Conservation (phyloP, 805 yeast genomes). For the Lipomyces yamadae region DNA sequence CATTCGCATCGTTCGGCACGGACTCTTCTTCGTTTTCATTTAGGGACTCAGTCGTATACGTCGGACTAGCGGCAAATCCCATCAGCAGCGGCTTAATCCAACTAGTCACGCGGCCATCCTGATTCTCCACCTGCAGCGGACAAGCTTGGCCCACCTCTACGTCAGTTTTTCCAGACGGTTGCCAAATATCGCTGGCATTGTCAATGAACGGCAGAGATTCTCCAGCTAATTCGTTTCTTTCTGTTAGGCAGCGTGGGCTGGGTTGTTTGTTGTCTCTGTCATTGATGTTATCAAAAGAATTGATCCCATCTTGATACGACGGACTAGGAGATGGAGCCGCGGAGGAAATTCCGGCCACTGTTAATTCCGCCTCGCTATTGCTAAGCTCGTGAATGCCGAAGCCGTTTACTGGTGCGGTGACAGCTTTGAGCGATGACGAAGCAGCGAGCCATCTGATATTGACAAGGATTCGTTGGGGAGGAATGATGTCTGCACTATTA, state of each 20-base stretch:
- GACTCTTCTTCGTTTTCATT: background rate
- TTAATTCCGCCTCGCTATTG: conserved; percentile 3
- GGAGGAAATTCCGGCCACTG: background rate
- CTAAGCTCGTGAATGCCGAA: conserved; percentile 1
- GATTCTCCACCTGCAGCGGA: background rate
- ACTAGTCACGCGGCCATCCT: background rate
- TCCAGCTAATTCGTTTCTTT: background rate
- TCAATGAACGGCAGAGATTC: background rate
- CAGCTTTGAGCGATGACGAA: background rate
- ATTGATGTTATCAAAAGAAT: background rate
- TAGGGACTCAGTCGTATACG: background rate
- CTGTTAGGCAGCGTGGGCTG: background rate
- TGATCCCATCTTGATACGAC: background rate
- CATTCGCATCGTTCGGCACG: background rate
- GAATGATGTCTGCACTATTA: background rate
- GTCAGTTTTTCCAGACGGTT: background rate
- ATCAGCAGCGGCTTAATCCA: background rate
- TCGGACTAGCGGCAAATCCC: conserved; percentile 4
- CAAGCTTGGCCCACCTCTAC: background rate
- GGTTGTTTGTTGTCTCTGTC: background rate
- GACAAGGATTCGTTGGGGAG: conserved; percentile 8
- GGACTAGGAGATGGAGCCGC: background rate
- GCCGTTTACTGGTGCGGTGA: background rate
- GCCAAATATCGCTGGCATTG: background rate
- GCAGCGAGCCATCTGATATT: background rate